phyloP scores from a whole-genome alignment of 1,284 basidiomycete species.

The Boletus hoseneyae region DNA sequence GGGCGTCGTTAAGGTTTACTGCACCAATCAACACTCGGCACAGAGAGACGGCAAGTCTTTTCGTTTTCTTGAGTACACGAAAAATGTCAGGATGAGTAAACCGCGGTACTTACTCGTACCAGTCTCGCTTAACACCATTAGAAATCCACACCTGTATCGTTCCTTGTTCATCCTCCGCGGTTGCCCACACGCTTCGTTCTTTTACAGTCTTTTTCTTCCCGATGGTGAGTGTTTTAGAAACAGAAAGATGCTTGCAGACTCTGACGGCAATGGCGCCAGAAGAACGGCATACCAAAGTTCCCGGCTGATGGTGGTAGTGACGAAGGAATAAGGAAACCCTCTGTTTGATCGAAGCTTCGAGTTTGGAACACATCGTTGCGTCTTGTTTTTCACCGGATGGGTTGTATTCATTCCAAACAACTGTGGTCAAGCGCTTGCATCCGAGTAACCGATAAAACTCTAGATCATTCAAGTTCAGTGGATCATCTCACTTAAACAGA shows the following conservation, averaged over 20 bases:
- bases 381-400: background rate
- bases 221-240: background rate
- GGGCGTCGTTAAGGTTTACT: conserved; percentile 72
- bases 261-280: background rate
- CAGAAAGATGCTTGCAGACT: background rate
- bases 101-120: background rate
- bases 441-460: background rate
- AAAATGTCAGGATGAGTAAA: too few relatives aligned
- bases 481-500: background rate
- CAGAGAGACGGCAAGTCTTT: background rate
- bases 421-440: background rate
- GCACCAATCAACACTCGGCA: conserved; percentile 14
- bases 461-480: background rate
- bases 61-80: background rate
- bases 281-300: background rate
- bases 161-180: background rate
- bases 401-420: background rate
- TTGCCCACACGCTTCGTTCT: background rate
- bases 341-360: background rate
- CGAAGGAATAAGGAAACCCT: background rate
- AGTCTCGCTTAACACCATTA: background rate
- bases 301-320: background rate
- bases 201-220: background rate
- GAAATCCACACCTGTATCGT: background rate
- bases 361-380: too few relatives aligned